phyloP scores from a whole-genome alignment of 2,329 filamentous ascomycete species.

The Alternaria triticina region DNA sequence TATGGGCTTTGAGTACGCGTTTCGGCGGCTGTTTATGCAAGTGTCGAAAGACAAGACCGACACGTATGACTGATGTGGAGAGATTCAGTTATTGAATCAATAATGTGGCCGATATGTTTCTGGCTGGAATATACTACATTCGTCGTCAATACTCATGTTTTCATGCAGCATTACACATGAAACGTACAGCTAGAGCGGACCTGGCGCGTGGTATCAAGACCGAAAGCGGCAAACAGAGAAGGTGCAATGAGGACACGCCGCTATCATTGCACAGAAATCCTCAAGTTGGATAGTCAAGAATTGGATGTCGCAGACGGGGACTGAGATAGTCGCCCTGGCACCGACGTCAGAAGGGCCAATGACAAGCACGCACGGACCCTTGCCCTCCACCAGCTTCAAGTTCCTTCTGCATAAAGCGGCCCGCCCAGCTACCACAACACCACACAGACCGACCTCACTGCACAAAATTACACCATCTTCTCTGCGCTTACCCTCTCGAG shows the following conservation, averaged over 20 bases:
- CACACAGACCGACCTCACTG: constrained; percentile 25
- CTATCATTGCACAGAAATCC: background rate
- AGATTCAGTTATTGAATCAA: background rate
- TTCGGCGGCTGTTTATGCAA: background rate
- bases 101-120: background rate
- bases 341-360: constrained; percentile 33
- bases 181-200: background rate
- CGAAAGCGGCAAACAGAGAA: constrained; percentile 26
- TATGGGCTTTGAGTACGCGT: background rate
- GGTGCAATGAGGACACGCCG: background rate
- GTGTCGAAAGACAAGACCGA: background rate
- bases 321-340: background rate
- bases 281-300: background rate
- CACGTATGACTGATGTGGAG: background rate
- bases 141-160: background rate
- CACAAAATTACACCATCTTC: constrained; percentile 29
- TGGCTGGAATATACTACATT: background rate
- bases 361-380: constrained; percentile 25
- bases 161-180: background rate
- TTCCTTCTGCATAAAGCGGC: constrained; percentile 40
- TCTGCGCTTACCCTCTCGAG: constrained; percentile 15
- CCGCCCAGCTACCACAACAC: constrained; percentile 34
- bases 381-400: constrained; percentile 30
- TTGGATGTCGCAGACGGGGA: background rate
- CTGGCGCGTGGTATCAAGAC: constrained; percentile 17